Evolutionary conservation across 495 filamentous ascomycete species (phyloP).

Genomic region (Chaetomium tenue): DNA sequence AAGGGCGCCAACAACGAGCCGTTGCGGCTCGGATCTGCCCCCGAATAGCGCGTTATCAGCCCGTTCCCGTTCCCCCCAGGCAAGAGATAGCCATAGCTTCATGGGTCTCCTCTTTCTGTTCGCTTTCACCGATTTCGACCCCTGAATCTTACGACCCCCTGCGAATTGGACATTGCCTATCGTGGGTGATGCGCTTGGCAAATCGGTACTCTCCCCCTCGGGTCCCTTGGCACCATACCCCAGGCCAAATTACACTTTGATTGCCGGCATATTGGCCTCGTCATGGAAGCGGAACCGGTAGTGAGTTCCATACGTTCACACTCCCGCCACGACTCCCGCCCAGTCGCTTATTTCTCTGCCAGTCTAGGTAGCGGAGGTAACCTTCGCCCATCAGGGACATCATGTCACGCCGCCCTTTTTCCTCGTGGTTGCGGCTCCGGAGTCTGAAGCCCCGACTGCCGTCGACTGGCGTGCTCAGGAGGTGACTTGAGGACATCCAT

Average conservation of each 20-base stretch:
- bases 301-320: background rate
- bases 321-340: background rate
- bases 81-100: background rate
- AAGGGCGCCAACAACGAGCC: background rate
- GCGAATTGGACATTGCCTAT: background rate
- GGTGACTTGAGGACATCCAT: background rate
- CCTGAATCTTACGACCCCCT: background rate
- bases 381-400: background rate
- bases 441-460: background rate
- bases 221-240: background rate
- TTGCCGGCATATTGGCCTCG: slow-evolving; percentile 13
- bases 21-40: background rate
- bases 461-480: background rate
- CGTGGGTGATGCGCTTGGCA: slow-evolving; percentile 9
- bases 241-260: slow-evolving; percentile 5
- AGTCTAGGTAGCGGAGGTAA: background rate
- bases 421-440: background rate
- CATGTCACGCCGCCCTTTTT: background rate
- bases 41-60: background rate
- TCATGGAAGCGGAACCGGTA: slow-evolving; percentile 5
- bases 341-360: background rate
- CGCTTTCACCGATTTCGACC: background rate
- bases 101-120: background rate
- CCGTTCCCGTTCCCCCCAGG: background rate
- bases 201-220: slow-evolving; percentile 7